These are phyloP conservation scores for Colletotrichum noveboracense DNA, from an alignment of 2,329 filamentous ascomycete species.

Conservation along the genomic window DNA sequence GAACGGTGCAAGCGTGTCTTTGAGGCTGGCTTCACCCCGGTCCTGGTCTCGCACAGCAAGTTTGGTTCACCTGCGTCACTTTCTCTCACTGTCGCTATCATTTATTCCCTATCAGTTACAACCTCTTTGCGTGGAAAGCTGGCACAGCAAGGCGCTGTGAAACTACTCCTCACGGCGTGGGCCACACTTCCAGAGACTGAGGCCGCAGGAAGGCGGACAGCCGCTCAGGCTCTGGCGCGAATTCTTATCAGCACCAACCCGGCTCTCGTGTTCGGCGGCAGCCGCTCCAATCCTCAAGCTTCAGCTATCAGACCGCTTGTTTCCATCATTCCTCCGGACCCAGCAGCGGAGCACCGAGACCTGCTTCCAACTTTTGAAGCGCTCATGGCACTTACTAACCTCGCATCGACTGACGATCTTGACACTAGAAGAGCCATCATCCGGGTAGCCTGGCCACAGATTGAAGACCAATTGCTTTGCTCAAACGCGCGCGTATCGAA, in stretches of 20 bases:
- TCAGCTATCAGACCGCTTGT: constrained; percentile 85
- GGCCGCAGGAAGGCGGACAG: constrained; percentile 54
- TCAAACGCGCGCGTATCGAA: constrained; percentile 79
- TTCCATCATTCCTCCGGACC: constrained; percentile 72
- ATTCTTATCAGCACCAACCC: constrained; percentile 89
- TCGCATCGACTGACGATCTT: constrained; percentile 79
- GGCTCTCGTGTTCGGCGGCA: constrained; percentile 80
- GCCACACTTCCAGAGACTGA: constrained; percentile 62
- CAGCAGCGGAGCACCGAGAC: constrained; percentile 69
- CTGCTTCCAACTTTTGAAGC: constrained; percentile 90
- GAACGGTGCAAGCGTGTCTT: constrained; percentile 80
- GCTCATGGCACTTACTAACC: constrained; percentile 90
- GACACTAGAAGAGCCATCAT: constrained; percentile 73
- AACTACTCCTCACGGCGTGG: constrained; percentile 77
- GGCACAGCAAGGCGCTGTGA: constrained; percentile 92
- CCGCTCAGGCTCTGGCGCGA: constrained; percentile 82
- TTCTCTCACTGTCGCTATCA: constrained; percentile 74
- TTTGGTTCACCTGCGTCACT: constrained; percentile 74
- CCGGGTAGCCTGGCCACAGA: constrained; percentile 71
- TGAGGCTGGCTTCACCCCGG: constrained; percentile 76
- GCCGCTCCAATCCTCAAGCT: constrained; percentile 73
- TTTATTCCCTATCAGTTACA: constrained; percentile 79
- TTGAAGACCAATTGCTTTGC: constrained; percentile 85
- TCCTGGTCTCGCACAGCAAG: constrained; percentile 79
- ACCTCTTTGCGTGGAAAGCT: constrained; percentile 77